phyloP scores from a whole-genome alignment of 2,329 filamentous ascomycete genomes.

The Calonectria crousiana region DNA sequence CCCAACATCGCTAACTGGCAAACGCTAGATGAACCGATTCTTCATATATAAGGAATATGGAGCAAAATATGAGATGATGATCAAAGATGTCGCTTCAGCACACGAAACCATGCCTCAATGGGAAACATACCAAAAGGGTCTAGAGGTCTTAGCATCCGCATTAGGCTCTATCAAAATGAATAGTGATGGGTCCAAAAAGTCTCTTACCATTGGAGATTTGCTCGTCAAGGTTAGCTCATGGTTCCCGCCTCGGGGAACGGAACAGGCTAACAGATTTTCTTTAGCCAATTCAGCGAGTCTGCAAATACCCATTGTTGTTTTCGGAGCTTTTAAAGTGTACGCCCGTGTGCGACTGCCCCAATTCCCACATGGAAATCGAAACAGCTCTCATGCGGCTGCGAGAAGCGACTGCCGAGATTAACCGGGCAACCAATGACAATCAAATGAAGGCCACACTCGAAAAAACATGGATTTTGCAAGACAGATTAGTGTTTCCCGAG shows the following conservation, averaged over 20 bases:
- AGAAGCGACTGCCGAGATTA: conserved; percentile 83
- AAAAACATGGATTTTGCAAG: conserved; percentile 87
- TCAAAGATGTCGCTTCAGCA: conserved; percentile 78
- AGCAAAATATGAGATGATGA: conserved; percentile 88
- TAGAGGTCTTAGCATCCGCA: conserved; percentile 84
- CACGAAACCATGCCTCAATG: conserved; percentile 78
- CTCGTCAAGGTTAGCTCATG: conserved; percentile 81
- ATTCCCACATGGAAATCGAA: conserved; percentile 83
- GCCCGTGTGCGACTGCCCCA: conserved; percentile 86
- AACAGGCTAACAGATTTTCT: neutral
- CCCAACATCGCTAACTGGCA: neutral
- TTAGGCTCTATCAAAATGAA: conserved; percentile 77
- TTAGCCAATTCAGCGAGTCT: conserved; percentile 91
- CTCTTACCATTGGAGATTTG: conserved; percentile 85
- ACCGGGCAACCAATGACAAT: conserved; percentile 84
- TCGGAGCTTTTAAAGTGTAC: conserved; percentile 86
- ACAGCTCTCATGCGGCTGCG: conserved; percentile 78
- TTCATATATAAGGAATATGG: conserved; percentile 93
- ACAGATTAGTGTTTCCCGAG: conserved; percentile 80
- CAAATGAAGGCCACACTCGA: conserved; percentile 77
- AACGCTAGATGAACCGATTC: conserved; percentile 79
- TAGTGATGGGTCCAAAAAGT: conserved; percentile 75
- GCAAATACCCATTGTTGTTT: conserved; percentile 91
- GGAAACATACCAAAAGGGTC: conserved; percentile 84
- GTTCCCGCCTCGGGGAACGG: neutral